phyloP scores from a whole-genome alignment of 2,329 filamentous ascomycete species.

The Colletotrichum liaoningense region DNA sequence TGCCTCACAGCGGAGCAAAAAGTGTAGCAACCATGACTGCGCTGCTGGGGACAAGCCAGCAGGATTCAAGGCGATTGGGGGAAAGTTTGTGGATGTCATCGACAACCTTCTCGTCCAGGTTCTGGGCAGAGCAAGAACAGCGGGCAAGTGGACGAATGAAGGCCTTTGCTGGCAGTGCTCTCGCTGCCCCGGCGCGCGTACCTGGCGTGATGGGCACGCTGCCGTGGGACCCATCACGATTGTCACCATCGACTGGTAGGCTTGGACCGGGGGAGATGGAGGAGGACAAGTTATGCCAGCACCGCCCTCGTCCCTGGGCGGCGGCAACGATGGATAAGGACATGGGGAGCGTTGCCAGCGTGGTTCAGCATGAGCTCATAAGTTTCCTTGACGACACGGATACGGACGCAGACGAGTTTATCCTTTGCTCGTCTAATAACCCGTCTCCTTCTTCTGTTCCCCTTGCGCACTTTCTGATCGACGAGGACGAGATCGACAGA shows the following conservation, averaged over 20 bases:
- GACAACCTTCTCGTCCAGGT: not conserved
- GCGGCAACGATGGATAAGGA: conserved; percentile 16
- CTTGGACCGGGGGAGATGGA: conserved; percentile 21
- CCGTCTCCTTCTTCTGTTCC: not conserved
- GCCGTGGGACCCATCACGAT: conserved; percentile 19
- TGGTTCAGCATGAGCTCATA: conserved; percentile 32
- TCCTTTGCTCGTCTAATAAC: not conserved
- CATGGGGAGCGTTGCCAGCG: not conserved
- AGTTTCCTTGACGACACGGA: conserved; percentile 36
- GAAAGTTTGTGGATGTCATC: conserved; percentile 12
- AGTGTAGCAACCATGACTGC: not conserved
- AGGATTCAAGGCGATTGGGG: conserved; percentile 19
- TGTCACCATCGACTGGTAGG: conserved; percentile 19
- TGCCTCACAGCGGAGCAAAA: conserved; percentile 4
- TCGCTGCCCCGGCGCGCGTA: not conserved
- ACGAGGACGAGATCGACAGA: not conserved
- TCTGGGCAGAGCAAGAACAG: not conserved
- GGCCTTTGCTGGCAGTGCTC: not conserved
- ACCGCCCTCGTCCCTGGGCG: conserved; percentile 22
- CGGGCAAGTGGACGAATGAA: not conserved
- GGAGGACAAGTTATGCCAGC: conserved; percentile 1
- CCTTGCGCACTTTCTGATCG: not conserved
- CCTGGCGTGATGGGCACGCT: conserved; percentile 15
- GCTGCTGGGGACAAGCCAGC: conserved; percentile 1
- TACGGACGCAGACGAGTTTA: conserved; percentile 5